Evolutionary conservation across 768 basidiomycete genomes (phyloP), one percentile per base, ranked within the genome.

Genomic region (Podaxis sp.): DNA sequence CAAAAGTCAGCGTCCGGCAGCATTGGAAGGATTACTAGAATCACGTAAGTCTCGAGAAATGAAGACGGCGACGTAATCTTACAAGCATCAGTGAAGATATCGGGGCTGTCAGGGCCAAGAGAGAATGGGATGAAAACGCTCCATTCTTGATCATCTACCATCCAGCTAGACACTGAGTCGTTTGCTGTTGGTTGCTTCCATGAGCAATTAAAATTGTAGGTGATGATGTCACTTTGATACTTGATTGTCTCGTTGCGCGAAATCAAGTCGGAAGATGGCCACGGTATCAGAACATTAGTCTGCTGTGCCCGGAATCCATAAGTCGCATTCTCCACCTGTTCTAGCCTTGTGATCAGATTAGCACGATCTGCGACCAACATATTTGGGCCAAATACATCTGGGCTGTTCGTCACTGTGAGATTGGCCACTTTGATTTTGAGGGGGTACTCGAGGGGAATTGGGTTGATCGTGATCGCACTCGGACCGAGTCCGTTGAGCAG

Each of bases 211-310:
- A 61, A 61, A 19, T 54, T 54, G 29, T 54, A 61, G 3, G 6
- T 41, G 7, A 61, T 43, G 3, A 61, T 24, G 19, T 61, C 59
- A 27, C 59, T 53, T 13, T 33, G 40, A 22, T 61, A 61, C 19
- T 22, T 52, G 40, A 61, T 54, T 2, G 38, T 43, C 5, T 19
- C 12, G n/a, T 54, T 43, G 25, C 12, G 2, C 11, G 51, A 46
- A 25, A 54, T 13, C 15, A 54, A 29, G 24, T 61, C 59, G 2
- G 27, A 54, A 11, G 59, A 36, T 2, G 59, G 59, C 59, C 59
- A 61, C 9, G 59, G 59, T 22, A 61, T 61, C 9, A 61, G 59
- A 4, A 27, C 11, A 13, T 61, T 61, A 2, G 25, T 19, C 29
- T 43, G 59, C 3, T 19, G 5, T 0, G 29, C n/a, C 25, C 37